Evolutionary conservation across 2,329 filamentous ascomycete species (phyloP).

Genomic region (Botryotinia narcissicola): DNA sequence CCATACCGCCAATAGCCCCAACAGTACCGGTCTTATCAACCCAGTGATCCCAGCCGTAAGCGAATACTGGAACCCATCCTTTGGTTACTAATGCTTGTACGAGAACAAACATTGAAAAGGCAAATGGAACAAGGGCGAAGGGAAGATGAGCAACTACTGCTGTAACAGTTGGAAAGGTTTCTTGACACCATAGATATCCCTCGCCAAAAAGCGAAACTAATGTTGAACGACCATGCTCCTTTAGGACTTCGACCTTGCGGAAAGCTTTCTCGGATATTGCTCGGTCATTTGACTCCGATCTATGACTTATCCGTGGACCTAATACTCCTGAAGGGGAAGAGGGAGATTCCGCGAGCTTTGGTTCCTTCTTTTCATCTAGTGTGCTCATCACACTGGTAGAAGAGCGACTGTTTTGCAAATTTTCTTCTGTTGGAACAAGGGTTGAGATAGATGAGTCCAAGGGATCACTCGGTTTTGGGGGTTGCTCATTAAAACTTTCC

Average conservation of each 20-base stretch:
- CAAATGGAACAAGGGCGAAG: slow-evolving; percentile 66
- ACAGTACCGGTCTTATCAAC: slow-evolving; percentile 66
- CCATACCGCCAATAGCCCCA: slow-evolving; percentile 70
- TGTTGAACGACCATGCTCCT: slow-evolving; percentile 42
- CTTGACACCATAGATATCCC: slow-evolving; percentile 57
- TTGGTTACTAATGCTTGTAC: slow-evolving; percentile 71
- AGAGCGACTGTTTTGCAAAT: slow-evolving; percentile 21
- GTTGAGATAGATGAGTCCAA: neutral
- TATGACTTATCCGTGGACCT: neutral
- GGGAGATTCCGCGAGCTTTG: slow-evolving; percentile 8
- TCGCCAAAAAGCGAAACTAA: slow-evolving; percentile 50
- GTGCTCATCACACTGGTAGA: slow-evolving; percentile 21
- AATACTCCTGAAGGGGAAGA: neutral
- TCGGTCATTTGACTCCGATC: slow-evolving; percentile 17
- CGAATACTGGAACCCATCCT: slow-evolving; percentile 72
- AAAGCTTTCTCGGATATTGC: slow-evolving; percentile 19
- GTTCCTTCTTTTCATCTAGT: slow-evolving; percentile 26
- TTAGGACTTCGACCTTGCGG: slow-evolving; percentile 6
- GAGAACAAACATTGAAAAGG: slow-evolving; percentile 71
- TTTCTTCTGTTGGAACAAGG: slow-evolving; percentile 12
- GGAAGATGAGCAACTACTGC: slow-evolving; percentile 65
- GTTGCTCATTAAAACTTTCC: neutral
- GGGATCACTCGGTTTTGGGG: neutral
- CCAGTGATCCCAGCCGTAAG: slow-evolving; percentile 72
- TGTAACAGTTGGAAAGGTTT: slow-evolving; percentile 68